Evolutionary conservation across 2,329 filamentous ascomycete genomes (phyloP).

Genomic region (Cytospora leucostoma): DNA sequence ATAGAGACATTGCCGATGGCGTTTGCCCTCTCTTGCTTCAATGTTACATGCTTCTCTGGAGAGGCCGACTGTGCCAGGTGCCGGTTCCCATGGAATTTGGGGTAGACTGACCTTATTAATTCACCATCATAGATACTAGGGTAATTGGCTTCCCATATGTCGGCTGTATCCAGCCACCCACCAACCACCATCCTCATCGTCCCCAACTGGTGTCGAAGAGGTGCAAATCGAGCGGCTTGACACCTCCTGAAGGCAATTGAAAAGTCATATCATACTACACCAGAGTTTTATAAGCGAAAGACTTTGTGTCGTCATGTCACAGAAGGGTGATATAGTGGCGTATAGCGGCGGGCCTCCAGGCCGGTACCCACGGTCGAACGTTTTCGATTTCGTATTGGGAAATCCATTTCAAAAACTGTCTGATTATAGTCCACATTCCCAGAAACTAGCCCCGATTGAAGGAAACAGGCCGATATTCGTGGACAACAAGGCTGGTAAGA

Average conservation of each 20-base stretch:
- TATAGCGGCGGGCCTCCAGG: slow-evolving; percentile 31
- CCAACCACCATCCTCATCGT: neutral
- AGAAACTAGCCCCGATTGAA: slow-evolving; percentile 38
- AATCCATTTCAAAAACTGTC: slow-evolving; percentile 40
- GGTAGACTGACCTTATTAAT: neutral
- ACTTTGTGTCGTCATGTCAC: slow-evolving; percentile 9
- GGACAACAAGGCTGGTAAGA: slow-evolving; percentile 43
- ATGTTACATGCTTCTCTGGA: neutral
- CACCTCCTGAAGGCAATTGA: neutral
- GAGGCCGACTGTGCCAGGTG: slow-evolving; percentile 20
- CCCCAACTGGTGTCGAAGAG: neutral
- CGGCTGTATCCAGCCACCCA: neutral
- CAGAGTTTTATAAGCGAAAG: neutral
- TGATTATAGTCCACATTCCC: slow-evolving; percentile 35
- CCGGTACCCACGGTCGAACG: slow-evolving; percentile 33
- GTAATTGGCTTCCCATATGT: neutral
- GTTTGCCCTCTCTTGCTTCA: neutral
- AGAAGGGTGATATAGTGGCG: slow-evolving; percentile 21
- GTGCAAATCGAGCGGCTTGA: neutral
- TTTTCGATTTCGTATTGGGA: slow-evolving; percentile 42
- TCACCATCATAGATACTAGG: neutral
- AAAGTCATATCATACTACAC: neutral
- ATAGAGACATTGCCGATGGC: neutral
- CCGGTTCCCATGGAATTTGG: slow-evolving; percentile 21
- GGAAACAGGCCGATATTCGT: slow-evolving; percentile 41